Evolutionary conservation across 1,284 basidiomycete genomes (phyloP).

Genomic region (Thecaphora thlaspeos): DNA sequence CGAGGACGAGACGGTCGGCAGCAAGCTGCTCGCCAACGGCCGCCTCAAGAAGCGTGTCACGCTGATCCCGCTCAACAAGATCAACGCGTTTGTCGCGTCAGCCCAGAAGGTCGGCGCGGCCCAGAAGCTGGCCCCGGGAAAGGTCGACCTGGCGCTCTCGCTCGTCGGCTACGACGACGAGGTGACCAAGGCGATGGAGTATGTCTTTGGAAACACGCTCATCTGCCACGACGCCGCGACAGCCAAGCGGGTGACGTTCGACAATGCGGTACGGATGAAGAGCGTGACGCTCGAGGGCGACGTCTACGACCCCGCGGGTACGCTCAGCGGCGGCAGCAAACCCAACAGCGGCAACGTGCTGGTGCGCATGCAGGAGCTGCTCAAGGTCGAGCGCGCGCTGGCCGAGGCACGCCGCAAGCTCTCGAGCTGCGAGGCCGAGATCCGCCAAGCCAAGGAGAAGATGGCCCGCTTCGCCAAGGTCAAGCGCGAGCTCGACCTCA

Average conservation of each 20-base stretch:
- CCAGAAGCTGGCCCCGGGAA: conserved; percentile 71
- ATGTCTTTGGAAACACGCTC: conserved; percentile 89
- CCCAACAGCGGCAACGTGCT: conserved; percentile 71
- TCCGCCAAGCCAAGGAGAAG: conserved; percentile 64
- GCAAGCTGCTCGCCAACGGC: conserved; percentile 79
- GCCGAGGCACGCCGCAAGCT: conserved; percentile 63
- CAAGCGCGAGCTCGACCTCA: conserved; percentile 77
- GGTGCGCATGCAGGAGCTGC: conserved; percentile 79
- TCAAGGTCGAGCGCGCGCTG: conserved; percentile 67
- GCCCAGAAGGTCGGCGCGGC: conserved; percentile 76
- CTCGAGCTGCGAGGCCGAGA: conserved; percentile 66
- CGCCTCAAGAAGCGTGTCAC: conserved; percentile 85
- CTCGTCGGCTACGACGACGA: conserved; percentile 83
- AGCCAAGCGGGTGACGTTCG: conserved; percentile 86
- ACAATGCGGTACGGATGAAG: conserved; percentile 70
- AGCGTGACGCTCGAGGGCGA: conserved; percentile 94
- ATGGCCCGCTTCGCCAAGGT: conserved; percentile 69
- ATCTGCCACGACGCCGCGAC: conserved; percentile 86
- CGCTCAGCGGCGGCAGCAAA: conserved; percentile 88
- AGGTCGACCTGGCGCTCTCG: conserved; percentile 80
- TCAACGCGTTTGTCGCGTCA: conserved; percentile 70
- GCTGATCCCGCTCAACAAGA: conserved; percentile 91
- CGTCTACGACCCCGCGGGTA: conserved; percentile 93
- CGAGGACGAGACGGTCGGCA: conserved; percentile 83
- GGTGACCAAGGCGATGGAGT: conserved; percentile 84